Conservation (phyloP, 176 grass and related monocot genomes). For the Hsuehochloa calcarea region DNA sequence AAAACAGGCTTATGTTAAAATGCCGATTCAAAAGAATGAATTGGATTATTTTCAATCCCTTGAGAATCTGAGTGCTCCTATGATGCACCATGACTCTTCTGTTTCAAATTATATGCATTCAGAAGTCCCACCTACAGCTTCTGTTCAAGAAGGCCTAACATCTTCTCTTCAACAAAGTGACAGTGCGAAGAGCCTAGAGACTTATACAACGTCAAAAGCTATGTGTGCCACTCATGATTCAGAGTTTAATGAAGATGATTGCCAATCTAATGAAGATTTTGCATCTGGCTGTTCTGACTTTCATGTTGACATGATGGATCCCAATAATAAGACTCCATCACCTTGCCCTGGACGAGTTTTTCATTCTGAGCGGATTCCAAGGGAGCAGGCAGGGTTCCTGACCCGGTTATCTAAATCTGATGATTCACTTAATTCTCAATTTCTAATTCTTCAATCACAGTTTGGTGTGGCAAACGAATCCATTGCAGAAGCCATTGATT, state of each 20-base stretch:
- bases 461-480: slow-evolving; percentile 53
- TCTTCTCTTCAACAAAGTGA: slow-evolving; percentile 56
- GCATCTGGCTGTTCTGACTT: slow-evolving; percentile 73
- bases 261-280: slow-evolving; percentile 58
- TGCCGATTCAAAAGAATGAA: slow-evolving; percentile 36
- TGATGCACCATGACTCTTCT: slow-evolving; percentile 33
- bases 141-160: slow-evolving; percentile 52
- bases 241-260: slow-evolving; percentile 74
- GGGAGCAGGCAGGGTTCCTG: slow-evolving; percentile 58
- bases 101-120: slow-evolving; percentile 45
- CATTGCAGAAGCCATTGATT: slow-evolving; percentile 51
- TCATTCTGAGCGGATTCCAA: slow-evolving; percentile 80
- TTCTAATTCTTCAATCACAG: slow-evolving; percentile 61
- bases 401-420: slow-evolving; percentile 88
- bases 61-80: slow-evolving; percentile 40
- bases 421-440: slow-evolving; percentile 76
- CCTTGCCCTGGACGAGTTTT: slow-evolving; percentile 57
- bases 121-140: slow-evolving; percentile 27
- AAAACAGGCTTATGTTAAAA: slow-evolving; percentile 19
- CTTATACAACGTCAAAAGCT: slow-evolving; percentile 36
- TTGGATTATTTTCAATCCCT: slow-evolving; percentile 55
- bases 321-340: slow-evolving; percentile 44
- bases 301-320: slow-evolving; percentile 58
- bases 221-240: slow-evolving; percentile 42
- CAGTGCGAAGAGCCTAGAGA: slow-evolving; percentile 54